These are phyloP conservation scores for Lentinula raphanica DNA, from an alignment of 768 basidiomycete genomes.

Conservation along the genomic window DNA sequence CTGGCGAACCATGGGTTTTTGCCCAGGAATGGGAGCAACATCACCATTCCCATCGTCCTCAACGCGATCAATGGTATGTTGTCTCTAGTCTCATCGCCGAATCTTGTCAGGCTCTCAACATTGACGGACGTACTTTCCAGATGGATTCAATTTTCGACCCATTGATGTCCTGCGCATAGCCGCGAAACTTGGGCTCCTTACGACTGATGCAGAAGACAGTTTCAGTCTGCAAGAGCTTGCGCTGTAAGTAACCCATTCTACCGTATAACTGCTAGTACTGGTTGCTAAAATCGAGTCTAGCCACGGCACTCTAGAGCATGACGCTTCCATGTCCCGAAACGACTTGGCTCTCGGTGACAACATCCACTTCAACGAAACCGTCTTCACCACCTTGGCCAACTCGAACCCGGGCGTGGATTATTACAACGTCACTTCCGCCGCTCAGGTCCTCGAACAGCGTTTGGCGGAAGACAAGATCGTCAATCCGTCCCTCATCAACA, in stretches of 20 bases:
- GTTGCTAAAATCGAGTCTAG: neutral
- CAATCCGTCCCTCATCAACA: slow-evolving; percentile 9
- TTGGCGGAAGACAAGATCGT: slow-evolving; percentile 6
- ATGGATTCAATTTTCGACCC: neutral
- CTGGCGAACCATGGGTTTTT: slow-evolving; percentile 10
- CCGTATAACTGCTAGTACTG: neutral
- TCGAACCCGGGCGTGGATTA: slow-evolving; percentile 12
- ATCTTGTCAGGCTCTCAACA: neutral
- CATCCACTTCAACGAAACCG: slow-evolving; percentile 1
- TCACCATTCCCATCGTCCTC: slow-evolving; percentile 3
- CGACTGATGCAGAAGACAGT: slow-evolving; percentile 12
- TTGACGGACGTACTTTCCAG: neutral
- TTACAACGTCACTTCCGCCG: slow-evolving; percentile 11
- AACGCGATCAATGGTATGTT: slow-evolving; percentile 4
- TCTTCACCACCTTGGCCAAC: neutral
- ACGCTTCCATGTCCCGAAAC: slow-evolving; percentile 4
- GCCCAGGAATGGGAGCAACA: slow-evolving; percentile 9
- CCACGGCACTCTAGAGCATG: slow-evolving; percentile 6
- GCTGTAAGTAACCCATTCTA: slow-evolving; percentile 8
- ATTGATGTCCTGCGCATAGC: neutral
- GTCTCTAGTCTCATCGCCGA: too few species aligned
- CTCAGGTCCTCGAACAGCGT: slow-evolving; percentile 1
- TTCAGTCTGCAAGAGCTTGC: slow-evolving; percentile 14
- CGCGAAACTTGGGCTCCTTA: slow-evolving; percentile 13
- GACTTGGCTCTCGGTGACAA: slow-evolving; percentile 3